phyloP scores from a whole-genome alignment of 148 eudicot species.

The Dysphania ambrosioides region DNA sequence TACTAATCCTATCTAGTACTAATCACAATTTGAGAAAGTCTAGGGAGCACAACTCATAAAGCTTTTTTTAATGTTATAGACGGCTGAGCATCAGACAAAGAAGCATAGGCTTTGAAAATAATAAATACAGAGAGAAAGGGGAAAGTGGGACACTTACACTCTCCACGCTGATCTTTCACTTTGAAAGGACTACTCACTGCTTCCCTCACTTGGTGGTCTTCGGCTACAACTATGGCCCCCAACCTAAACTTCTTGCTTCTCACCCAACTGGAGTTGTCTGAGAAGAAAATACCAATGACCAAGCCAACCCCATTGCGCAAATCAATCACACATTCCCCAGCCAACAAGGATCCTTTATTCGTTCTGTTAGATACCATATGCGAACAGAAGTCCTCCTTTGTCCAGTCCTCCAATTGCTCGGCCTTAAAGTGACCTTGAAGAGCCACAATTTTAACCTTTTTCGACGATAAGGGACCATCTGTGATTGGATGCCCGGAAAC shows the following conservation, averaged over 20 bases:
- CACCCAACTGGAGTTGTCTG: constrained; percentile 26
- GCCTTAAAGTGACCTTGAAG: constrained; percentile 59
- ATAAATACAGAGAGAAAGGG: neutral
- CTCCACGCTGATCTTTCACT: constrained; percentile 28
- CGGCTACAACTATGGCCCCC: constrained; percentile 7
- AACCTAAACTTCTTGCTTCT: constrained; percentile 26
- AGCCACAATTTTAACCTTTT: constrained; percentile 48
- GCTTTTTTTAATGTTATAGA: no score
- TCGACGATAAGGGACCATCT: constrained; percentile 38
- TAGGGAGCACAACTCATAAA: no score
- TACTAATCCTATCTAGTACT: neutral
- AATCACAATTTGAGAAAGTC: no score
- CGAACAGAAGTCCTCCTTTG: constrained; percentile 40
- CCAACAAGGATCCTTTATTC: constrained; percentile 51
- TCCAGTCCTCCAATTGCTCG: constrained; percentile 44
- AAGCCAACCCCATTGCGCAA: constrained; percentile 19
- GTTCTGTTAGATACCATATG: constrained; percentile 44
- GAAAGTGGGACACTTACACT: constrained; percentile 23
- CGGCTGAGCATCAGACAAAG: no score
- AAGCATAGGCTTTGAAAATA: no score
- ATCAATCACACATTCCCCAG: constrained; percentile 32
- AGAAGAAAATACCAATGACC: constrained; percentile 8
- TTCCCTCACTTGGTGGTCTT: constrained; percentile 19
- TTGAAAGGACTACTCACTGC: constrained; percentile 20
- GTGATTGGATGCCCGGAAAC: constrained; percentile 3